Percentiles rank a stretch among this genome's conserved stretches.
Evolutionary conservation across 306 rosid genomes (phyloP).

Genomic region (Vigna angularis): DNA sequence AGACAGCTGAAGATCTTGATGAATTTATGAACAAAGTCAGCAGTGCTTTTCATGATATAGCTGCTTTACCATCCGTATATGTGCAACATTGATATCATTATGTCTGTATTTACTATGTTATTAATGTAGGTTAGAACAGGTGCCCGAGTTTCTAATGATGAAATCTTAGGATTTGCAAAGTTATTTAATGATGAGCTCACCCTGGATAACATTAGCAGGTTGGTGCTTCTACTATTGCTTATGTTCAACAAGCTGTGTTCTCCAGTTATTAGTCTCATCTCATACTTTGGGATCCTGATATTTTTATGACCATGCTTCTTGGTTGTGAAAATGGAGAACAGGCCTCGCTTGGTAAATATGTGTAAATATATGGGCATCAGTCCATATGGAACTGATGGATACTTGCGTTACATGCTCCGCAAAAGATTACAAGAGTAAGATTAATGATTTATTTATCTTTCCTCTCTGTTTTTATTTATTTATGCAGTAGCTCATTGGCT

Average conservation of each 20-base stretch:
- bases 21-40: slow-evolving; percentile 75
- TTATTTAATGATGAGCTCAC: slow-evolving; percentile 93
- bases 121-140: slow-evolving; percentile 75
- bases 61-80: neutral
- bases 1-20: slow-evolving; percentile 92
- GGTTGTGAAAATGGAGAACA: slow-evolving; percentile 49
- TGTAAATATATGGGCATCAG: slow-evolving; percentile 92
- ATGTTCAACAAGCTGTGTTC: slow-evolving; percentile 23
- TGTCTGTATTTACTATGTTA: slow-evolving; percentile 18
- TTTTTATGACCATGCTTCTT: slow-evolving; percentile 39
- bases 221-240: slow-evolving; percentile 28
- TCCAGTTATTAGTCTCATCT: slow-evolving; percentile 21
- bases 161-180: slow-evolving; percentile 85
- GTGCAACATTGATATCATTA: neutral
- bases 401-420: slow-evolving; percentile 86
- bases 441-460: slow-evolving; percentile 28
- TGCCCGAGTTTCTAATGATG: slow-evolving; percentile 73
- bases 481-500: slow-evolving; percentile 7
- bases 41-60: slow-evolving; percentile 29
- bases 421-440: slow-evolving; percentile 76
- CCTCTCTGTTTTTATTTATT: slow-evolving; percentile 19
- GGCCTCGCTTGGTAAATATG: slow-evolving; percentile 92
- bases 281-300: slow-evolving; percentile 34
- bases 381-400: slow-evolving; percentile 83
- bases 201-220: slow-evolving; percentile 93